phyloP scores from a whole-genome alignment of 345 rosid species.

The Sonneratia alba region DNA sequence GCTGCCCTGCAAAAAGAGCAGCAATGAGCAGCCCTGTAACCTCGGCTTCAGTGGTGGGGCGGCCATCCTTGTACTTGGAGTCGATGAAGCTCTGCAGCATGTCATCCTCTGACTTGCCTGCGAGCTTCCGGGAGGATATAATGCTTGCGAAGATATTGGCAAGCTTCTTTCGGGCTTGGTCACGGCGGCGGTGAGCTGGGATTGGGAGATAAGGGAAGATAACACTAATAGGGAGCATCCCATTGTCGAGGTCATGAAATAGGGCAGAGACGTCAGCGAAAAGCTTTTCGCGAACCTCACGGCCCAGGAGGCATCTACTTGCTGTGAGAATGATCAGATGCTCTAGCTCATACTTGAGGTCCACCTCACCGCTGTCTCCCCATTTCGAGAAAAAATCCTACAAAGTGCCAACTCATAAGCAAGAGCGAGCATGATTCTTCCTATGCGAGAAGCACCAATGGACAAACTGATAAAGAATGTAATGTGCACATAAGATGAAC shows the following conservation, averaged over 20 bases:
- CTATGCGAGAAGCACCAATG: no score
- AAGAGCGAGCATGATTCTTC: no score
- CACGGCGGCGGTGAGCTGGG: slow-evolving; percentile 94
- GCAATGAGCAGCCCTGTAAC: slow-evolving; percentile 93
- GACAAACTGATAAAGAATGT: no score
- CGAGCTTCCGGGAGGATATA: slow-evolving; percentile 61
- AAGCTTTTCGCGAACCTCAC: slow-evolving; percentile 91
- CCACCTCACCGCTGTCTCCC: slow-evolving; percentile 95
- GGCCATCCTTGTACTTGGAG: slow-evolving; percentile 86
- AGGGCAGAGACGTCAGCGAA: slow-evolving; percentile 94
- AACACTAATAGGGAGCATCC: slow-evolving; percentile 95
- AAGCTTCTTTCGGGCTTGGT: slow-evolving; percentile 74
- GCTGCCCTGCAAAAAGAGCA: slow-evolving; percentile 97
- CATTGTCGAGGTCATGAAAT: slow-evolving; percentile 93
- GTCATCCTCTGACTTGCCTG: slow-evolving; percentile 72
- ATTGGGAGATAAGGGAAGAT: slow-evolving; percentile 85
- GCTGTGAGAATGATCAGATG: slow-evolving; percentile 97
- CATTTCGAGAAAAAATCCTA: slow-evolving; percentile 90
- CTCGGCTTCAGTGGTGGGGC: slow-evolving; percentile 78
- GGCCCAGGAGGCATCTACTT: slow-evolving; percentile 87
- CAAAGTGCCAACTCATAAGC: neutral
- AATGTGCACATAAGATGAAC: no score
- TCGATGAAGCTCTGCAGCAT: slow-evolving; percentile 97
- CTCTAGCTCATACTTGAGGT: slow-evolving; percentile 79
- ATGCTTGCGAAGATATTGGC: slow-evolving; percentile 63